These are phyloP conservation scores for Hydnomerulius pinastri DNA, from an alignment of 768 basidiomycete genomes.

Conservation along the genomic window DNA sequence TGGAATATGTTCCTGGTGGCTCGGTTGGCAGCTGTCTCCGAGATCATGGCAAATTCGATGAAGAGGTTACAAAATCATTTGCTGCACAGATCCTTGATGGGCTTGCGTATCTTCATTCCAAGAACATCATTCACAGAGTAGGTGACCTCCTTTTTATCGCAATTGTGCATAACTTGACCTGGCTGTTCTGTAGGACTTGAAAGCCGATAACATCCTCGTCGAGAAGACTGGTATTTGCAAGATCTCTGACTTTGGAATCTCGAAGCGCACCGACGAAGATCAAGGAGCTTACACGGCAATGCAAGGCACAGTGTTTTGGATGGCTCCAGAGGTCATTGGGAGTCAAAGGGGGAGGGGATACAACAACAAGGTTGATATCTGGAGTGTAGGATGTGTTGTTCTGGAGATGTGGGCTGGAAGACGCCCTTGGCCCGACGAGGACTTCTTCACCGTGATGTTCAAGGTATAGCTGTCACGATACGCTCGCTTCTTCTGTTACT, in stretches of 20 bases:
- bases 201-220: constrained; percentile 97
- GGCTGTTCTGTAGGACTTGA: constrained; percentile 68
- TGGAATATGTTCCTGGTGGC: constrained; percentile 98
- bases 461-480: constrained; percentile 57
- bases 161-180: constrained; percentile 9
- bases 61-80: constrained; percentile 90
- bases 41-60: constrained; percentile 91
- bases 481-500: background rate
- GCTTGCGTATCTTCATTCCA: constrained; percentile 89
- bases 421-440: constrained; percentile 91
- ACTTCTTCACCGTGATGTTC: constrained; percentile 90
- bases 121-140: constrained; percentile 91
- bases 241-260: constrained; percentile 98
- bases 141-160: constrained; percentile 15
- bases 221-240: constrained; percentile 92
- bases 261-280: constrained; percentile 90
- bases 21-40: constrained; percentile 89
- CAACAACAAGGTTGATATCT: constrained; percentile 97
- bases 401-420: constrained; percentile 99
- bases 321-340: constrained; percentile 95
- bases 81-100: constrained; percentile 90
- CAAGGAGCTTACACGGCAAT: constrained; percentile 86
- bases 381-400: constrained; percentile 98
- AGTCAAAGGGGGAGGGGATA: constrained; percentile 83
- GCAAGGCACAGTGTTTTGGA: constrained; percentile 99